Base-by-base conservation (phyloP, 805 yeast genomes). In the Wickerhamomyces alni region DNA sequence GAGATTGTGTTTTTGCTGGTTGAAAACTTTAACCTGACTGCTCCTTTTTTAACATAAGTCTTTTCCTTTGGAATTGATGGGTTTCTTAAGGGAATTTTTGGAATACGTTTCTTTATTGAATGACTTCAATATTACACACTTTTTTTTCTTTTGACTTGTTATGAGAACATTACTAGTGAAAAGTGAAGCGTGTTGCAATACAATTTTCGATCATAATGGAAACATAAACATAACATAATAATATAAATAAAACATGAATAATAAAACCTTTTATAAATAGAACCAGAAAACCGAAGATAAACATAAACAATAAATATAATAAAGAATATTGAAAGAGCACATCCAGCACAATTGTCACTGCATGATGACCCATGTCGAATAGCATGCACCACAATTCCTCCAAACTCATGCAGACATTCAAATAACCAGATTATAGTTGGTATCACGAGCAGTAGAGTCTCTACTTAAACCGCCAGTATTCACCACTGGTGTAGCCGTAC, bases 1-100 rank as follows among this genome's bases (percentile, higher is more conserved):
- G 99, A 91, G 99, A 88, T 89, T 95, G 95, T 91, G 98, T 93
- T 87, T 91, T 91, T 91, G 99, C 99, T 91, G 95, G 97, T 91
- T 93, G 97, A 93, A 91, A 93, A 87, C 89, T 87, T 79, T 80
- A 82, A 84, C 93, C 89, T 77, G 91, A 89, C 95, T 82, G 75
- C 81, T 80, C 77, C 77, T 63, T 62, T 62, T 61, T 48, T 12
- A 8, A 31, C n/a, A n/a, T 9, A 17, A 18, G 21, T 18, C 25
- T 31, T 21, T 5, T 31, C 17, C 9, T 31, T 31, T 13, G 9
- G 33, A 17, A 30, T 26, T 16, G 31, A 28, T 28, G 31, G 31
- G 18, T 28, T 28, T 31, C n/a, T 19, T 5, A 19, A 31, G 34
- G 34, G 34, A 31, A 31, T 31, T 31, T 31, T 31, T 31, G 34